phyloP scores from a whole-genome alignment of 495 filamentous ascomycete genomes.

The Podospora pseudopauciseta region DNA sequence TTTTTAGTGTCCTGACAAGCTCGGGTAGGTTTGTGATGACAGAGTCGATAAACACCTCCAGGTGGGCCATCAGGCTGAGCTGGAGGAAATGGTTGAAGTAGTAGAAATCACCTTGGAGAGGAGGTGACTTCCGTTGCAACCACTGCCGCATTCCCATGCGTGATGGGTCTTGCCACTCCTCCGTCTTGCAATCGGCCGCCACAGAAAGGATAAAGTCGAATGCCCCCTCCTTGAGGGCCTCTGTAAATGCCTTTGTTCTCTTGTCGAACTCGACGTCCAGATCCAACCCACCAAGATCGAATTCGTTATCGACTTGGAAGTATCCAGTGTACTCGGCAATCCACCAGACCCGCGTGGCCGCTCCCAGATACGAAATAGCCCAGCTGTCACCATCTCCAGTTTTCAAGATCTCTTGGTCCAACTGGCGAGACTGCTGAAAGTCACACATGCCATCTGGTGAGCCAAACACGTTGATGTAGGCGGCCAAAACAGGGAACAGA shows the following conservation, averaged over 20 bases:
- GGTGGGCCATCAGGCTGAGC: slow-evolving; percentile 64
- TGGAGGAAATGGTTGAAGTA: slow-evolving; percentile 63
- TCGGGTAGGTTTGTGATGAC: slow-evolving; percentile 95
- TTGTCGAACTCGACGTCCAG: slow-evolving; percentile 60
- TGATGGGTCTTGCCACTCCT: slow-evolving; percentile 77
- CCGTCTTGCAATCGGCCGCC: slow-evolving; percentile 65
- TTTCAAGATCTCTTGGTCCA: slow-evolving; percentile 64
- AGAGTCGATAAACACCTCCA: slow-evolving; percentile 82
- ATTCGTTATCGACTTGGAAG: slow-evolving; percentile 67
- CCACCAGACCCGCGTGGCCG: slow-evolving; percentile 75
- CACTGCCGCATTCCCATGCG: slow-evolving; percentile 69
- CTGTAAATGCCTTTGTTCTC: slow-evolving; percentile 65
- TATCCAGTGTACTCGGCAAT: slow-evolving; percentile 87
- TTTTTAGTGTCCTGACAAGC: slow-evolving; percentile 76
- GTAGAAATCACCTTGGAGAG: slow-evolving; percentile 58
- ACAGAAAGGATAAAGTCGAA: slow-evolving; percentile 87
- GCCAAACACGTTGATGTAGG: slow-evolving; percentile 70
- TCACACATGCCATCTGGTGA: slow-evolving; percentile 59
- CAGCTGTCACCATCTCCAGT: slow-evolving; percentile 62
- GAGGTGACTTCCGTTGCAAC: slow-evolving; percentile 70
- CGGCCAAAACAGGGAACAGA: slow-evolving; percentile 69
- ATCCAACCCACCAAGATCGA: slow-evolving; percentile 54
- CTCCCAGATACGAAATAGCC: slow-evolving; percentile 68
- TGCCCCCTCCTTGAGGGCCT: slow-evolving; percentile 81
- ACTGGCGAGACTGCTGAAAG: slow-evolving; percentile 60